Percentiles rank a stretch among this genome's conserved stretches.
Conservation (phyloP, 257 asterid genomes). For the Solanum lignicaule region DNA sequence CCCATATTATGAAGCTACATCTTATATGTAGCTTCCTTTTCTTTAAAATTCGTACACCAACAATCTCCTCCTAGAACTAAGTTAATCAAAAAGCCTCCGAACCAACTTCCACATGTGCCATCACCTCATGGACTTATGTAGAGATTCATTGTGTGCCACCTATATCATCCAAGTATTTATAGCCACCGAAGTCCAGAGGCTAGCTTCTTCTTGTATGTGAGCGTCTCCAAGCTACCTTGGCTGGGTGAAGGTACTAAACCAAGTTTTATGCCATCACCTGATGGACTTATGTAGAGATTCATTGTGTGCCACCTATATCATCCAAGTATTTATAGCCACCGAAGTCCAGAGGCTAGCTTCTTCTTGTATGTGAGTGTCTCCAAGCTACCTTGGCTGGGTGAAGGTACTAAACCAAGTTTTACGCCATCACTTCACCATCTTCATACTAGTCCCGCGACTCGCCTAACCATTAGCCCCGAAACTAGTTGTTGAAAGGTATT, state of each 20-base stretch:
- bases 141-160: not conserved
- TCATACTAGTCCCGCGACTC: not conserved
- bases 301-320: not conserved
- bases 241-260: not conserved
- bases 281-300: not conserved
- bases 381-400: not conserved
- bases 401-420: not conserved
- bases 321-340: not conserved
- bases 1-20: not conserved
- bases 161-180: not conserved
- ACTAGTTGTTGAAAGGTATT: not conserved
- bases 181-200: not conserved
- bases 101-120: not conserved
- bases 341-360: not conserved
- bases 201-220: not conserved
- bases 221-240: not conserved
- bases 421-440: not conserved
- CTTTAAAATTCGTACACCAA: not conserved
- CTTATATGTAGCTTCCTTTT: not conserved
- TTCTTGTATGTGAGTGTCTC: not conserved
- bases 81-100: not conserved
- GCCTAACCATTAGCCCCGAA: not conserved
- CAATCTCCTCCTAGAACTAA: not conserved
- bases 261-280: not conserved
- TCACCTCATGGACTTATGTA: not conserved